Evolutionary conservation across 2,329 filamentous ascomycete species (phyloP).

Genomic region (Leptographium wingfieldii): DNA sequence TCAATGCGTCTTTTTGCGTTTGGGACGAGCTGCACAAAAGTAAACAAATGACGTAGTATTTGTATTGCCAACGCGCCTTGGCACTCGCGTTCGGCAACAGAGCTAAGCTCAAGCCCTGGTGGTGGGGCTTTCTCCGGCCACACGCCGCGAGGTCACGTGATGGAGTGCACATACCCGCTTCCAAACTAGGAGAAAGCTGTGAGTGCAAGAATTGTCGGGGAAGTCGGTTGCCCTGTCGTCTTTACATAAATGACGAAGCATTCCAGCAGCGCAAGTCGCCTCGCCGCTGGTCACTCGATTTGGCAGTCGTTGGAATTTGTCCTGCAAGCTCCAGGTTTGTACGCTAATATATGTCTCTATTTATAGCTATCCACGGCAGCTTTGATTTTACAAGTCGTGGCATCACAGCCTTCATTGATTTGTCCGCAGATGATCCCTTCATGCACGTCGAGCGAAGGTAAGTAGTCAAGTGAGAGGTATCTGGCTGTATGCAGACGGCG

Average conservation of each 20-base stretch:
- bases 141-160: not conserved
- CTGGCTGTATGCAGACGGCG: not conserved
- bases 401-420: not conserved
- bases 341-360: too few species aligned
- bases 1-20: not conserved
- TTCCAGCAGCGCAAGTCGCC: too few species aligned
- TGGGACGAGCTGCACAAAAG: not conserved
- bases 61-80: not conserved
- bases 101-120: not conserved
- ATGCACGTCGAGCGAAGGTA: not conserved
- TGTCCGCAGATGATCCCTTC: not conserved
- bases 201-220: too few species aligned
- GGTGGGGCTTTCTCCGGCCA: not conserved
- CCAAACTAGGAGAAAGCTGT: too few species aligned
- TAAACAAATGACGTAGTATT: slow-evolving; percentile 10
- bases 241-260: too few species aligned
- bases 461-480: not conserved
- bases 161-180: not conserved
- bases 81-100: not conserved
- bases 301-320: too few species aligned
- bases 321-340: too few species aligned
- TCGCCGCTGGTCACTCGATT: too few species aligned
- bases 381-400: too few species aligned
- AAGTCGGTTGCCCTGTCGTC: too few species aligned
- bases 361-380: too few species aligned